Conservation (phyloP, 2,329 filamentous ascomycete genomes). For the Monilinia aucupariae region DNA sequence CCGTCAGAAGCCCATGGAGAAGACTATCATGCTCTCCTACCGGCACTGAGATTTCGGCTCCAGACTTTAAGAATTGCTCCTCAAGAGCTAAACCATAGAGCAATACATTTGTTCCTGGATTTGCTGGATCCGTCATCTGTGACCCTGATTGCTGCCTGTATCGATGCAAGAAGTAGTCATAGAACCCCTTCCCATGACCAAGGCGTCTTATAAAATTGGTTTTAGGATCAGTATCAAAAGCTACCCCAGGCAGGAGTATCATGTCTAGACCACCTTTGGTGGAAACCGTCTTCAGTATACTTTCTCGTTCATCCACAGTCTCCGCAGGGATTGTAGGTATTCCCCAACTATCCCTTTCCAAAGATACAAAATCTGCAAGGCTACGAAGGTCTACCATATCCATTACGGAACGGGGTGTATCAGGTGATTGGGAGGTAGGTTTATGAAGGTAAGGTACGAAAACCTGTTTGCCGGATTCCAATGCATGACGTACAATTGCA, state of each 20-base stretch:
- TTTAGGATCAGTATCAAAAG: slow-evolving; percentile 64
- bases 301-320: slow-evolving; percentile 60
- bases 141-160: slow-evolving; percentile 46
- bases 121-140: slow-evolving; percentile 38
- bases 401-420: slow-evolving; percentile 66
- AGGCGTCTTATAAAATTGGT: slow-evolving; percentile 62
- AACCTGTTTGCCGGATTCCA: slow-evolving; percentile 72
- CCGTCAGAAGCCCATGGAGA: slow-evolving; percentile 71
- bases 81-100: slow-evolving; percentile 74
- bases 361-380: slow-evolving; percentile 68
- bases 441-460: slow-evolving; percentile 87
- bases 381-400: slow-evolving; percentile 83
- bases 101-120: slow-evolving; percentile 54
- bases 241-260: slow-evolving; percentile 87
- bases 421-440: slow-evolving; percentile 36
- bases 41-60: slow-evolving; percentile 60
- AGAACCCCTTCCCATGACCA: slow-evolving; percentile 94
- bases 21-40: slow-evolving; percentile 71
- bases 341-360: slow-evolving; percentile 80
- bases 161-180: slow-evolving; percentile 83
- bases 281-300: slow-evolving; percentile 60
- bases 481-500: slow-evolving; percentile 73
- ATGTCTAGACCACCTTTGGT: slow-evolving; percentile 62
- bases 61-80: slow-evolving; percentile 69
- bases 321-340: slow-evolving; percentile 76